phyloP scores from a whole-genome alignment of 2,329 filamentous ascomycete genomes.

The Stachybotrys chlorohalonatus region DNA sequence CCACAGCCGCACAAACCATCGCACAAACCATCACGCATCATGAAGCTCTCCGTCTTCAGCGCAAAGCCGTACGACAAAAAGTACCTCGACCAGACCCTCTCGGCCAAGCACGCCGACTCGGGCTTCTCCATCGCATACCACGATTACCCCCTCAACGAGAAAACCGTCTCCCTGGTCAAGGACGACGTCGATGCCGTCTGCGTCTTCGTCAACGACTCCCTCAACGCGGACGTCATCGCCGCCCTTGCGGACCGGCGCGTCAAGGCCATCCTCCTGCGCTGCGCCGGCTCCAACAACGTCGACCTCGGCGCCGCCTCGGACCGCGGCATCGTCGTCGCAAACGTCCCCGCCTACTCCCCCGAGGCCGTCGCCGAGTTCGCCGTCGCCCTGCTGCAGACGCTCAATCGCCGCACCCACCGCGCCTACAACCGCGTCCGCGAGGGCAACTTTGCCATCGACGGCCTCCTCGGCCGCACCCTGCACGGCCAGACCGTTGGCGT shows the following conservation, averaged over 20 bases:
- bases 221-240: conserved; percentile 41
- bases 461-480: conserved; percentile 52
- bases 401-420: conserved; percentile 59
- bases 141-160: conserved; percentile 43
- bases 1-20: background rate
- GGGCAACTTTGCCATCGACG: conserved; percentile 58
- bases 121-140: conserved; percentile 46
- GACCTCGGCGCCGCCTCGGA: conserved; percentile 46
- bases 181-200: conserved; percentile 49
- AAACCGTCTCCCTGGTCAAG: conserved; percentile 46
- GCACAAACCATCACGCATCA: conserved; percentile 12
- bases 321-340: conserved; percentile 52
- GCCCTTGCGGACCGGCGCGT: conserved; percentile 41
- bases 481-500: conserved; percentile 58
- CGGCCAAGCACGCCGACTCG: conserved; percentile 18
- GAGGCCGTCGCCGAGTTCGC: conserved; percentile 63
- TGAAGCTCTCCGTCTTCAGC: conserved; percentile 57
- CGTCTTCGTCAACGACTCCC: conserved; percentile 58
- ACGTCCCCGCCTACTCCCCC: conserved; percentile 60
- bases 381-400: conserved; percentile 56
- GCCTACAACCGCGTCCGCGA: conserved; percentile 61
- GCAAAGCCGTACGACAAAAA: conserved; percentile 53
- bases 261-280: conserved; percentile 53
- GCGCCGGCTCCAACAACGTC: conserved; percentile 61
- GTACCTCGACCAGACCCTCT: conserved; percentile 38